Percentiles rank a stretch among this genome's conserved stretches.
Conservation (phyloP, 192 early-diverging fungal species). For the Mortierella alpina region DNA sequence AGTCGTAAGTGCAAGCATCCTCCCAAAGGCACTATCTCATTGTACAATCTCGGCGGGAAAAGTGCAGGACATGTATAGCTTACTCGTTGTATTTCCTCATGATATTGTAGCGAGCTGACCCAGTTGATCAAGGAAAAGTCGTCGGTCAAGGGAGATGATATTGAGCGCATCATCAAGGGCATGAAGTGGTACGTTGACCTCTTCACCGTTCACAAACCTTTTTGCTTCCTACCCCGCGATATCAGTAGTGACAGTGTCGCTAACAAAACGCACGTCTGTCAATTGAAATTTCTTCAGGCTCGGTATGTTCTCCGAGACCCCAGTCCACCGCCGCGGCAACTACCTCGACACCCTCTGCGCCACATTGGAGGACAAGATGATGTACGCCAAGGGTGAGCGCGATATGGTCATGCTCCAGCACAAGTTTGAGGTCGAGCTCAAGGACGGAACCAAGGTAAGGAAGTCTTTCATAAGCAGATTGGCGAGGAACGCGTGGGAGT, state of each 20-base stretch:
- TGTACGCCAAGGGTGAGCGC: constrained; percentile 91
- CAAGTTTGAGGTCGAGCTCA: constrained; percentile 93
- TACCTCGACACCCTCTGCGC: constrained; percentile 94
- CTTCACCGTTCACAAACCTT: not conserved
- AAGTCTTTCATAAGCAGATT: not conserved
- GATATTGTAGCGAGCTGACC: constrained; percentile 60
- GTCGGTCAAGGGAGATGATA: constrained; percentile 65
- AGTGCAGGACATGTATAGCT: no score
- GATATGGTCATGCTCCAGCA: constrained; percentile 99
- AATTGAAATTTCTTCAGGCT: constrained; percentile 61
- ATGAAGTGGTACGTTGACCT: constrained; percentile 65
- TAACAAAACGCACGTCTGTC: not conserved
- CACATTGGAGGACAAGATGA: constrained; percentile 95
- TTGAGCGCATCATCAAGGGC: constrained; percentile 75
- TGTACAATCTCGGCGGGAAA: no score
- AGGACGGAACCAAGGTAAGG: constrained; percentile 74
- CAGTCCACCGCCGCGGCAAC: constrained; percentile 76
- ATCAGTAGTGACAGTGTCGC: no score
- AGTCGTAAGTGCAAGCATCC: constrained; percentile 38
- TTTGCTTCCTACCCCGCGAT: not conserved
- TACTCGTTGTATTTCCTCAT: not conserved
- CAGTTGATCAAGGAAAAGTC: constrained; percentile 75
- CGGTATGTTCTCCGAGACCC: constrained; percentile 81
- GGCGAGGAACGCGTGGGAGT: not conserved
- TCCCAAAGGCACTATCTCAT: no score